Base-by-base conservation (phyloP, 192 early-diverging fungal species). In the Funneliformis geosporum region DNA sequence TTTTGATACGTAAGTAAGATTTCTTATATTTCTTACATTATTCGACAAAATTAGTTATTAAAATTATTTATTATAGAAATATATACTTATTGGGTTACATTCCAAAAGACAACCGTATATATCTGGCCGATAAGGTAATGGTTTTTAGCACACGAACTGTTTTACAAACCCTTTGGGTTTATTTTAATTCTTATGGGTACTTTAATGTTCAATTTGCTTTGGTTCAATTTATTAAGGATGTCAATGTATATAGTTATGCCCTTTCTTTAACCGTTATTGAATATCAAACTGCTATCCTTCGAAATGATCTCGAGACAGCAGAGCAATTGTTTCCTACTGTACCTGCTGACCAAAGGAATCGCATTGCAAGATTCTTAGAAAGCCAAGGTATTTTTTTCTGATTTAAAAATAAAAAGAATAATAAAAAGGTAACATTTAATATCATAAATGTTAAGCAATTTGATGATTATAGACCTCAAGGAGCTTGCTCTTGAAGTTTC, bases 281-380 rank as follows among this genome's bases (percentile, higher is more conserved):
- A 88, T 99, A 99, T 85, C 98, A 99, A 85, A 99, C 97, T 6
- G 97, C 97, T 8, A 90, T 99, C 72, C 88, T 99, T 60, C 94
- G 97, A 55, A 97, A 95, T 21, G 98, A 99, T 83, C 81, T 96
- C 74, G 95, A 91, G 21, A 80, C 90, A 21, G 98, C 98, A 21
- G 91, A 88, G 23, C 80, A 85, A 43, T 79, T 99, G 71, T 86
- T 99, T 73, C 95, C 97, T 9, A 89, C 86, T n/a, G 89, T 99
- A 7, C 94, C 97, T 61, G 79, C 85, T 6, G 94, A 95, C 80
- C 97, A 99, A 84, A 87, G 94, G 38, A 94, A 95, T 82, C 89
- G 93, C 62, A 91, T 99, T 79, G 98, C 98, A 25, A 85, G 96
- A 50, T 99, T 99, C 90, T 88, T 99, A 73, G 97, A 99, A 80